Evolutionary conservation across 148 eudicot genomes (phyloP).

Genomic region (Gaultheria prostrata): DNA sequence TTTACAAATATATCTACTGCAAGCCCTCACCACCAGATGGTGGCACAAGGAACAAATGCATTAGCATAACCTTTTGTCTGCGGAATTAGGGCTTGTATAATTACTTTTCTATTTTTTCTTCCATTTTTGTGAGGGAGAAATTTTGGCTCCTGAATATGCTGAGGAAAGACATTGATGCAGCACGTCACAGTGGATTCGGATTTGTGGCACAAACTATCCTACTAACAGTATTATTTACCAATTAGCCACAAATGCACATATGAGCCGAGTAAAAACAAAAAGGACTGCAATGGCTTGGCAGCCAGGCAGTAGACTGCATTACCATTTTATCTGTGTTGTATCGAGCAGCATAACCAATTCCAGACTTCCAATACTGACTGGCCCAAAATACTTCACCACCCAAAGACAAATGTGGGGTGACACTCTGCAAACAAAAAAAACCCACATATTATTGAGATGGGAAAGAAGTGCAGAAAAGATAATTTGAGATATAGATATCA

Average conservation of each 20-base stretch:
- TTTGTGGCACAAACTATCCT: neutral
- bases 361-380: slow-evolving; percentile 82
- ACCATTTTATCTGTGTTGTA: slow-evolving; percentile 78
- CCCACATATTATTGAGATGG: neutral
- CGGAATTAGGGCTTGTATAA: neutral
- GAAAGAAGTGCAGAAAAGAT: neutral
- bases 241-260: neutral
- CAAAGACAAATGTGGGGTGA: slow-evolving; percentile 66
- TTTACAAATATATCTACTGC: too few species aligned
- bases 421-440: slow-evolving; percentile 55
- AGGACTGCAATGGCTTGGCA: neutral
- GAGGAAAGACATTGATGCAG: neutral
- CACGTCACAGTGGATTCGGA: neutral
- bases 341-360: slow-evolving; percentile 80
- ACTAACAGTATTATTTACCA: neutral
- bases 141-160: neutral
- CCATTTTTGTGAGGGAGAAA: neutral
- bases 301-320: slow-evolving; percentile 10
- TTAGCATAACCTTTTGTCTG: neutral
- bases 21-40: too few species aligned
- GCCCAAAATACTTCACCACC: slow-evolving; percentile 92
- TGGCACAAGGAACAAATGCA: too few species aligned
- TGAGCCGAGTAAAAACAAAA: neutral
- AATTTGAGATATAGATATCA: neutral
- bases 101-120: neutral